Conservation (phyloP, 2,329 filamentous ascomycete genomes). For the Massarina eburnea region DNA sequence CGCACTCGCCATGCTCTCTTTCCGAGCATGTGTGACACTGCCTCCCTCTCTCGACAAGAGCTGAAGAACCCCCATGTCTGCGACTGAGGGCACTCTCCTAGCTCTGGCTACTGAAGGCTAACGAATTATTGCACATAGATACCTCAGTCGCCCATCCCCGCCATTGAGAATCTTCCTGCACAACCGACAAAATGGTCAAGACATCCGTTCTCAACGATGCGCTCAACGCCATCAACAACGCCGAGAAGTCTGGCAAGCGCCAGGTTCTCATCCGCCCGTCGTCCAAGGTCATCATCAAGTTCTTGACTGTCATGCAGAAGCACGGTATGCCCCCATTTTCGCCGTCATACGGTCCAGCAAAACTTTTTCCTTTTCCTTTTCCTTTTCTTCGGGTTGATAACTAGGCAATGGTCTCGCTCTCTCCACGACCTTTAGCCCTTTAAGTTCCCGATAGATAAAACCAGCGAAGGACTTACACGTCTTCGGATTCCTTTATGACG, state of each 20-base stretch:
- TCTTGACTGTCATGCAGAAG: slow-evolving; percentile 98
- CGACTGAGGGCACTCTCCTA: slow-evolving; percentile 66
- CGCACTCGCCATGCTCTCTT: slow-evolving; percentile 44
- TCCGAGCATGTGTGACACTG: slow-evolving; percentile 46
- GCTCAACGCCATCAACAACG: slow-evolving; percentile 99
- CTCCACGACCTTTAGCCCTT: slow-evolving; percentile 92
- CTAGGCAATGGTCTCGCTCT: slow-evolving; percentile 91
- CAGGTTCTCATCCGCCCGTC: slow-evolving; percentile 97
- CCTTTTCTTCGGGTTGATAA: slow-evolving; percentile 91
- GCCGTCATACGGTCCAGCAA: slow-evolving; percentile 31
- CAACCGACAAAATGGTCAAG: slow-evolving; percentile 92
- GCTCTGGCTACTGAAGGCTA: slow-evolving; percentile 68
- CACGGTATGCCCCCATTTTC: slow-evolving; percentile 77
- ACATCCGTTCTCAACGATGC: slow-evolving; percentile 99
- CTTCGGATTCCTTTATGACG: slow-evolving; percentile 73
- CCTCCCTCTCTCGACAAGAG: slow-evolving; percentile 56
- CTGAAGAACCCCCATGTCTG: slow-evolving; percentile 66
- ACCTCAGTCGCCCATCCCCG: slow-evolving; percentile 57
- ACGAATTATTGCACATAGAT: slow-evolving; percentile 53
- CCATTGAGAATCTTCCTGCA: slow-evolving; percentile 76
- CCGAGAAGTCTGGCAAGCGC: slow-evolving; percentile 99
- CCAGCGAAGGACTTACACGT: slow-evolving; percentile 95
- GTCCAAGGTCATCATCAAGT: slow-evolving; percentile 99
- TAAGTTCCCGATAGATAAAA: slow-evolving; percentile 99
- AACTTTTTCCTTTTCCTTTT: slow-evolving; percentile 25